A percentile compares a stretch with the other conserved stretches of the same genome.
These are phyloP conservation scores for Fagopyrum tataricum DNA, from an alignment of 148 eudicot genomes.

Conservation along the genomic window DNA sequence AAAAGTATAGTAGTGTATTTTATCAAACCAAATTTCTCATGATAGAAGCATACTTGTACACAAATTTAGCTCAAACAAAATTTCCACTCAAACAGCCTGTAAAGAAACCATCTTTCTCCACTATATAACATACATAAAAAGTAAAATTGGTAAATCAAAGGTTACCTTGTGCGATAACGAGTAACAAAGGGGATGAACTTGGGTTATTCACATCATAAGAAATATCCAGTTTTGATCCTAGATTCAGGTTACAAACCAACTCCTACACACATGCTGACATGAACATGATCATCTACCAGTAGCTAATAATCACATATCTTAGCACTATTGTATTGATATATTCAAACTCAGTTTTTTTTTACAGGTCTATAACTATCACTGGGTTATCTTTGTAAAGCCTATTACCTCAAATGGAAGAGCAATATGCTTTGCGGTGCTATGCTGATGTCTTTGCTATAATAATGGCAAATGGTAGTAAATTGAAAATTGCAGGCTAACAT, in stretches of 20 bases:
- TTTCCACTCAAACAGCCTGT: not conserved
- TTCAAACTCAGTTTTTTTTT: not conserved
- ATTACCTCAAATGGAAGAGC: no score
- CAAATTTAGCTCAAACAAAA: not conserved
- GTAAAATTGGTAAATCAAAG: not conserved
- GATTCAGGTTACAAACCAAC: constrained; percentile 46
- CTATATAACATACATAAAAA: not conserved
- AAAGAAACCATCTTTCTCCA: not conserved
- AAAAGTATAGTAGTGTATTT: no score
- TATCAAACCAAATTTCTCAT: not conserved
- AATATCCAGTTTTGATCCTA: constrained; percentile 37
- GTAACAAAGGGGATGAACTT: constrained; percentile 25
- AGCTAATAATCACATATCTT: not conserved
- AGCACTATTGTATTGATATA: not conserved
- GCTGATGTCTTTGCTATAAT: no score
- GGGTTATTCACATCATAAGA: constrained; percentile 38
- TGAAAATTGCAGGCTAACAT: no score
- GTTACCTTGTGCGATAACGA: constrained; percentile 47
- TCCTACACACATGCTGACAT: constrained; percentile 29
- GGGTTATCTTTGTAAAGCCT: no score
- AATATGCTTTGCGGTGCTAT: no score
- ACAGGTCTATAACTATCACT: no score
- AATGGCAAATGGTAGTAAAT: no score
- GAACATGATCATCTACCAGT: not conserved
- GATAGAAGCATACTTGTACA: not conserved